phyloP scores from a whole-genome alignment of 257 asterid species.

The Nicotiana attenuata region DNA sequence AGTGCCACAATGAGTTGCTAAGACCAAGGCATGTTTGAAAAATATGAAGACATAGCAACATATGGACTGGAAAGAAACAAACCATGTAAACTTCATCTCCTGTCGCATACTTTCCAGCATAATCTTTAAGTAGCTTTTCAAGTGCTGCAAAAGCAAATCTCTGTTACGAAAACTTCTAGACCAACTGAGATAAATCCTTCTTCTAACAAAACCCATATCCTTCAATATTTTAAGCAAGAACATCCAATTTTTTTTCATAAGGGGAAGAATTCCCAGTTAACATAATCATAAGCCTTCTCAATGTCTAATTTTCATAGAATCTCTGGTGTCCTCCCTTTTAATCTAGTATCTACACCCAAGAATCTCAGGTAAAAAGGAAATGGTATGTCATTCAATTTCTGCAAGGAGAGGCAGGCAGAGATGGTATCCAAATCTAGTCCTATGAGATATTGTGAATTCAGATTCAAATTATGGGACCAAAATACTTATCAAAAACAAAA shows the following conservation, averaged over 20 bases:
- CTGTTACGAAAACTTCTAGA: slow-evolving; percentile 12
- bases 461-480: not conserved
- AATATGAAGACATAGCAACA: not conserved
- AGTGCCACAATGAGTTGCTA: not conserved
- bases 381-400: not conserved
- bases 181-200: not conserved
- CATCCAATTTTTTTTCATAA: too few species aligned
- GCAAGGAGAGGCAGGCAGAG: not conserved
- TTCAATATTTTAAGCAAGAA: too few species aligned
- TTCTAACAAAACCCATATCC: not conserved
- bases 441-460: not conserved
- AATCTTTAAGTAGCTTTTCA: slow-evolving; percentile 58
- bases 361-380: not conserved
- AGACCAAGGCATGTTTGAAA: not conserved
- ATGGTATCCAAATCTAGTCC: not conserved
- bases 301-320: too few species aligned
- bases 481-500: not conserved
- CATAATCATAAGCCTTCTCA: too few species aligned
- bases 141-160: slow-evolving; percentile 43
- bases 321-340: too few species aligned
- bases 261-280: too few species aligned
- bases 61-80: slow-evolving; percentile 20
- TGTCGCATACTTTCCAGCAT: slow-evolving; percentile 70
- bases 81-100: slow-evolving; percentile 70
- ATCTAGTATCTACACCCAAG: not conserved